phyloP scores from a whole-genome alignment of 768 basidiomycete species.

The Suillus weaverae region DNA sequence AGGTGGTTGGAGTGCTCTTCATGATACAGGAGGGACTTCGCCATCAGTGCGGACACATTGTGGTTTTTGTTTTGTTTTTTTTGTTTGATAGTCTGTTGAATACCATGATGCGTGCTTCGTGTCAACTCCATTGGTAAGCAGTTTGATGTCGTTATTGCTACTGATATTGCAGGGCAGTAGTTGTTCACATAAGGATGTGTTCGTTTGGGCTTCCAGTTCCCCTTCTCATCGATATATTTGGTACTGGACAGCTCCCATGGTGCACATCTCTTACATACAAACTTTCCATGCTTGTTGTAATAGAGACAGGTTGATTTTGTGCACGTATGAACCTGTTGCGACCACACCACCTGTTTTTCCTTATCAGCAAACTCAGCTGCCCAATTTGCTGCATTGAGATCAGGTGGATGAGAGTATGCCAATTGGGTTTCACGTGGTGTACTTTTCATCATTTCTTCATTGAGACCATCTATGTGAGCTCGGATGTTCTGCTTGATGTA shows the following conservation, averaged over 20 bases:
- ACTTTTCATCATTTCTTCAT: no score
- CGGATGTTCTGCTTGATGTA: conserved; percentile 35
- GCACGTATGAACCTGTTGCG: not conserved
- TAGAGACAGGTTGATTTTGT: no score
- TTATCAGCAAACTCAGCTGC: no score
- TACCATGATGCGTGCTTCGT: conserved; percentile 38
- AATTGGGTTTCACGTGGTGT: no score
- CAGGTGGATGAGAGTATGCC: no score
- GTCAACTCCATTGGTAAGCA: conserved; percentile 36
- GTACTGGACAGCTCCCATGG: no score
- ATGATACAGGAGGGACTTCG: conserved; percentile 35
- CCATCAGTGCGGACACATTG: conserved; percentile 39
- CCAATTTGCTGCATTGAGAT: no score
- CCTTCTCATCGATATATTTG: no score
- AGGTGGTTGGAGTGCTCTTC: conserved; percentile 10
- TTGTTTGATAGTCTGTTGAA: conserved; percentile 34
- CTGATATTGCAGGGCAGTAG: conserved; percentile 20
- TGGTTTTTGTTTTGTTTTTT: conserved; percentile 29
- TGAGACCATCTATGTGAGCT: conserved; percentile 25
- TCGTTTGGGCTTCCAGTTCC: no score
- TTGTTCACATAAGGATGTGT: no score
- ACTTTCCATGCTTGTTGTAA: no score
- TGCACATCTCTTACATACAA: no score
- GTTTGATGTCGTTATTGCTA: conserved; percentile 44
- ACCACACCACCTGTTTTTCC: not conserved